These are phyloP conservation scores for Bodo saltans DNA, from an alignment of 78 protist genomes.

Conservation along the genomic window DNA sequence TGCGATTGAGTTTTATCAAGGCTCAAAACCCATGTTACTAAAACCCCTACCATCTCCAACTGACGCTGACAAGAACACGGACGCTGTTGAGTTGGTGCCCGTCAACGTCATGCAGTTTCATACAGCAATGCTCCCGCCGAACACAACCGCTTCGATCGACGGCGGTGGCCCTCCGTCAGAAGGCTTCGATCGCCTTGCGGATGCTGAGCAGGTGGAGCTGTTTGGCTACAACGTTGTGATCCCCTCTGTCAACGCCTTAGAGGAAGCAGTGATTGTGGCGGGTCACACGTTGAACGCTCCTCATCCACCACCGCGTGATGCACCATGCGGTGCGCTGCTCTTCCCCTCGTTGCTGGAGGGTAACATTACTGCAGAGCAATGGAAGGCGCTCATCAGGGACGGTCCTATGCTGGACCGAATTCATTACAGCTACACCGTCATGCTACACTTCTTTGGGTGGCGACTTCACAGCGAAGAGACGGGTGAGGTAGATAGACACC, in stretches of 20 bases:
- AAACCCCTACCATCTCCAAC: too few species aligned
- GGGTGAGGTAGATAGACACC: not conserved
- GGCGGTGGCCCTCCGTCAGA: too few species aligned
- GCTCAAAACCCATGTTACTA: too few species aligned
- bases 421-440: not conserved
- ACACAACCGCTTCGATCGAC: too few species aligned
- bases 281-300: not conserved
- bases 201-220: too few species aligned
- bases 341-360: not conserved
- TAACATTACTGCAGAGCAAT: not conserved
- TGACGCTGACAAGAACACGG: too few species aligned
- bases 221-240: too few species aligned
- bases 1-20: too few species aligned
- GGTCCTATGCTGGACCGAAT: not conserved
- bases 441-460: not conserved
- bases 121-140: too few species aligned
- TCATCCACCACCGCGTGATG: not conserved
- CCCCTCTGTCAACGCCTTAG: not conserved
- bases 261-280: not conserved
- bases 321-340: not conserved
- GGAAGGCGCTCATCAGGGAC: not conserved
- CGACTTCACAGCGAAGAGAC: not conserved
- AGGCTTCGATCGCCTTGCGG: too few species aligned
- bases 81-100: too few species aligned
- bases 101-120: too few species aligned